These are phyloP conservation scores for Arxiozyma slooffiae DNA, from an alignment of 1,139 yeast genomes.

Conservation along the genomic window DNA sequence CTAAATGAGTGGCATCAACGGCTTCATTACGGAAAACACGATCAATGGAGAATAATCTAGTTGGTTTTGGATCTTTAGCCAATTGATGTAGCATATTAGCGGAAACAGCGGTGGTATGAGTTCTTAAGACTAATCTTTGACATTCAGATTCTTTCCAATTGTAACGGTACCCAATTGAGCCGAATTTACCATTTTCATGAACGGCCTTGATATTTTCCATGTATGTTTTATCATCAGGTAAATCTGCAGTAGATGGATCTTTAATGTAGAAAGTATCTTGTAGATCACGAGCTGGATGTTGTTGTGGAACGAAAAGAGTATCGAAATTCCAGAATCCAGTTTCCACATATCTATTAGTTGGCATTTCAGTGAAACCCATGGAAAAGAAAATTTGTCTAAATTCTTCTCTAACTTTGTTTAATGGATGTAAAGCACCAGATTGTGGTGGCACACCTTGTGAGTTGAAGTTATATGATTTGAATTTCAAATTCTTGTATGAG, in stretches of 20 bases:
- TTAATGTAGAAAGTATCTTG: constrained; percentile 96
- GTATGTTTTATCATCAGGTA: constrained; percentile 71
- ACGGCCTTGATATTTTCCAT: constrained; percentile 71
- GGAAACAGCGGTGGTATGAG: constrained; percentile 94
- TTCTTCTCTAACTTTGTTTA: constrained; percentile 92
- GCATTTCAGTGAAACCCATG: constrained; percentile 98
- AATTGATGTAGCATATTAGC: constrained; percentile 78
- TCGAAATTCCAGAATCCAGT: constrained; percentile 99
- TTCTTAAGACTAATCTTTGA: constrained; percentile 82
- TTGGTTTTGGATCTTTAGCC: constrained; percentile 84
- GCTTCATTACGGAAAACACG: constrained; percentile 99
- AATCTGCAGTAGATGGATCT: constrained; percentile 73
- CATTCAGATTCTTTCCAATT: constrained; percentile 94
- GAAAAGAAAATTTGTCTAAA: constrained; percentile 95
- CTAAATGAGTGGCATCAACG: constrained; percentile 98
- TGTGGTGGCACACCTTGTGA: constrained; percentile 84
- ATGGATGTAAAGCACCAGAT: constrained; percentile 93
- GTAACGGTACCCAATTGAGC: constrained; percentile 95
- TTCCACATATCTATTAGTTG: constrained; percentile 94
- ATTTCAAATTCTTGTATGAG: constrained; percentile 71
- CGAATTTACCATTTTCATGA: constrained; percentile 84
- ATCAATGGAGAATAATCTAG: constrained; percentile 89
- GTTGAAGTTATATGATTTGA: constrained; percentile 92
- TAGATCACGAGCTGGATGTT: constrained; percentile 98
- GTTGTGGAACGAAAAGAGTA: constrained; percentile 92